Base-by-base conservation (phyloP, 2,329 filamentous ascomycete genomes). In the Ascochyta lentis region DNA sequence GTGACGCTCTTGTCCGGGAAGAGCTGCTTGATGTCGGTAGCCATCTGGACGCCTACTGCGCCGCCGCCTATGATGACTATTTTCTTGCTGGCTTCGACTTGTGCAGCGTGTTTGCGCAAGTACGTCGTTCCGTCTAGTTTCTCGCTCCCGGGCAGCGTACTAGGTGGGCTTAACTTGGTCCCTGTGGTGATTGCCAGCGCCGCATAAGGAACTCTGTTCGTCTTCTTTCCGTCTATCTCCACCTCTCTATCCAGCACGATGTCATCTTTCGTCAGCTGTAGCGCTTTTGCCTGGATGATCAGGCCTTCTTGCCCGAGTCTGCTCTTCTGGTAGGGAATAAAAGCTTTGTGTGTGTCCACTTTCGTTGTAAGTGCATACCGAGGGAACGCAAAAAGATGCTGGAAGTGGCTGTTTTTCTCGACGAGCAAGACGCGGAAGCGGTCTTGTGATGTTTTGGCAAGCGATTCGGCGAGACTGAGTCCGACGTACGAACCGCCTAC, bases 11-110 rank as follows among this genome's bases (percentile, higher is more conserved):
- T 88, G 6, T 81, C 77, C 0, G 84, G 83, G 59, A 84, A 86
- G 9, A 75, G 67, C 5, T 77, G 77, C 68, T 86, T 86, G 9
- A 83, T 81, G 64, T 89, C 86, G 0, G 83, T 80, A 0, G 84
- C 85, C 31, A 88, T 72, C 70, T 88, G 84, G 0, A 88, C 82
- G 1, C 86, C 86, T 0, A 85, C 86, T 0, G 86, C 84, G 3
- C 86, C 86, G 0, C 84, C 85, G 2, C 86, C 86, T 7, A 73
- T 55, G 8, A 78, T 72, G 39, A 73, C 69, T 29, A 84, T 76
- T 0, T 79, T 80, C 9, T 78, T 72, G 0, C 61, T 60, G 54
- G 81, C 83, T 6, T 76, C 74, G 45, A 87, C 60, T 66, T 85
- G 84, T 66, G 84, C 68, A 85, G 84, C 67, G 84, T 78, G 2